Percentiles rank a stretch among this genome's conserved stretches.
Evolutionary conservation across 83 land plant species (phyloP).

Genomic region (Diphasiastrum complanatum): DNA sequence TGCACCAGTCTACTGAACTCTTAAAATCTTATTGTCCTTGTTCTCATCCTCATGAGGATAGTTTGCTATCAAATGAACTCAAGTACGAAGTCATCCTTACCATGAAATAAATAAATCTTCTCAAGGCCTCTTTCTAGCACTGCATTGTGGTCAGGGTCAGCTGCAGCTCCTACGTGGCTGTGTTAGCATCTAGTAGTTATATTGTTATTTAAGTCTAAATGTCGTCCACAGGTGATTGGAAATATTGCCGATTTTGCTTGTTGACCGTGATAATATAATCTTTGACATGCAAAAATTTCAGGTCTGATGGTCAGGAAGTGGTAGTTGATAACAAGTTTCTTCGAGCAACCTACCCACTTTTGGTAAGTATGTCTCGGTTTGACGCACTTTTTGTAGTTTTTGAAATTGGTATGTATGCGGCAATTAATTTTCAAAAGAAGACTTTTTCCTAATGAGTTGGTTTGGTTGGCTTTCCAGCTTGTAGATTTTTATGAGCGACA

Average conservation of each 20-base stretch:
- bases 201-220: background rate
- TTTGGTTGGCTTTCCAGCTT: conserved; percentile 19
- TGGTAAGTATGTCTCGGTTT: conserved; percentile 17
- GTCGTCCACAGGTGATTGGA: background rate
- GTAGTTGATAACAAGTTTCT: conserved; percentile 35
- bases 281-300: conserved; percentile 2
- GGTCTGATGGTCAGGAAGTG: conserved; percentile 31
- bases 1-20: too few species aligned
- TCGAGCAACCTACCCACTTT: conserved; percentile 27
- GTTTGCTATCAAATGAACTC: too few species aligned
- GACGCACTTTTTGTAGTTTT: background rate
- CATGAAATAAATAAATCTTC: too few species aligned
- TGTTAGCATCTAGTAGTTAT: background rate
- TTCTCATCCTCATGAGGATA: too few species aligned
- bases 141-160: too few species aligned
- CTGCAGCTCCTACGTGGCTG: background rate
- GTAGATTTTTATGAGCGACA: conserved; percentile 34
- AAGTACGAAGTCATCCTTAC: too few species aligned
- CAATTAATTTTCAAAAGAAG: background rate
- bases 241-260: background rate
- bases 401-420: background rate
- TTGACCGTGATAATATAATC: background rate
- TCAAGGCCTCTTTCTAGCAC: too few species aligned
- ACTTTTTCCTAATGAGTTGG: background rate
- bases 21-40: too few species aligned